Evolutionary conservation across 169 alveolate genomes (phyloP), one percentile per base, ranked within the genome.

Genomic region (Plasmodium falciparum): DNA sequence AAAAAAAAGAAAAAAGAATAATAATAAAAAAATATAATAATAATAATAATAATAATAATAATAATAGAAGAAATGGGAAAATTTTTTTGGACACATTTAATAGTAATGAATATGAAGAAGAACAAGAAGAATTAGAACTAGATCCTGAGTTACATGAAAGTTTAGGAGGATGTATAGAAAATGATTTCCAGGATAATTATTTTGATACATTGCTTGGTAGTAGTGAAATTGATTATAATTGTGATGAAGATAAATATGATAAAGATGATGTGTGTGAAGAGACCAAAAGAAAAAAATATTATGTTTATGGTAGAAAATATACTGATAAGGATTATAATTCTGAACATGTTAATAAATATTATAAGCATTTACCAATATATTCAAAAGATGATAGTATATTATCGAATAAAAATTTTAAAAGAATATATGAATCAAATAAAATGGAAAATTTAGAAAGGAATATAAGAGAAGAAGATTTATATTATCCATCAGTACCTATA

Each of bases 401-500:
- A 3, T 29, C 78, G 0, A 43, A 22, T 7, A 65, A 13, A 29
- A 78, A 66, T 29, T 78, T 78, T 45, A 65, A 59, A 52, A 78
- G 61, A 50, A 26, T 78, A 12, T 78, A 78, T 47, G 74, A 66
- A 63, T 45, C 78, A 13, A 78, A 78, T 24, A 78, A 78, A 45
- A 78, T 78, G 50, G 89, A 85, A 62, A 85, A 88, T 43, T 66
- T 90, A n/a, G 90, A 71, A 72, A 61, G 94, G 29, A 89, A 89
- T 47, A 73, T 91, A 63, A 63, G 94, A 49, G 94, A 91, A 63
- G 75, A 90, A 58, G 94, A 91, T 50, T 29, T 91, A 65, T 61
- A 85, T 12, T 72, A 83, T 45, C 94, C 94, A 1, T 86, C 93
- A 13, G 94, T 91, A 6, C 94, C 94, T 12, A 73, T 85, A 12